A percentile compares a stretch with the other conserved stretches of the same genome.
Conservation (phyloP, 176 grass and related monocot genomes). For the Oryza australiensis region DNA sequence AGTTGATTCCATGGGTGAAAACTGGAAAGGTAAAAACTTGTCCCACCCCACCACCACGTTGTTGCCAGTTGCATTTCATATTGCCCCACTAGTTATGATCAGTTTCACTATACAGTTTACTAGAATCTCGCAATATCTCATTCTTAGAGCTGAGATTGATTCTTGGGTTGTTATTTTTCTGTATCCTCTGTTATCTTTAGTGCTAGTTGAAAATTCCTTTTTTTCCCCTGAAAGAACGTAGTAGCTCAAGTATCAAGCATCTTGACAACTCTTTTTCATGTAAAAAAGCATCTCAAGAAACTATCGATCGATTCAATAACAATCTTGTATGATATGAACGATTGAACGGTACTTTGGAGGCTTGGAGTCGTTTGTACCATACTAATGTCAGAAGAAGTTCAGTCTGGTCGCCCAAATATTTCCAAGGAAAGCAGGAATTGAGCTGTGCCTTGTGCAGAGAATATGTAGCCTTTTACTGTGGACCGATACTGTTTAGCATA, state of each 20-base stretch:
- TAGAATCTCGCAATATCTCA: too few relatives aligned
- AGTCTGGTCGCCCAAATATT: constrained; percentile 26
- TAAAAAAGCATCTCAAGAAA: neutral
- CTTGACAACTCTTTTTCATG: neutral
- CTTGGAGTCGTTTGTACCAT: neutral
- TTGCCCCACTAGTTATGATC: neutral
- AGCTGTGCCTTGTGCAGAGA: constrained; percentile 10
- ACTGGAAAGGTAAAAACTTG: neutral
- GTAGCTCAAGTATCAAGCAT: neutral
- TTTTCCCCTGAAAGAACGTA: neutral
- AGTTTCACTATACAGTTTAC: too few relatives aligned
- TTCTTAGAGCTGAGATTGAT: neutral
- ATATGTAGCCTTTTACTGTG: constrained; percentile 39
- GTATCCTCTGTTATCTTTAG: neutral
- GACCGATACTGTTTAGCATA: neutral
- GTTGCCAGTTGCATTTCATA: neutral
- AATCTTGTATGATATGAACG: neutral
- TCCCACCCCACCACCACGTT: neutral
- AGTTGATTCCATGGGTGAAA: neutral
- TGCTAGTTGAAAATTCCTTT: neutral
- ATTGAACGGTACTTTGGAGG: neutral
- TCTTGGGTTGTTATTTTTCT: too few relatives aligned
- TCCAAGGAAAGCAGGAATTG: constrained; percentile 35
- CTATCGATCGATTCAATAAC: neutral
- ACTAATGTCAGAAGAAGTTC: constrained; percentile 2